Evolutionary conservation across 2,329 filamentous ascomycete species (phyloP).

Genomic region (Cryphonectria radicalis): DNA sequence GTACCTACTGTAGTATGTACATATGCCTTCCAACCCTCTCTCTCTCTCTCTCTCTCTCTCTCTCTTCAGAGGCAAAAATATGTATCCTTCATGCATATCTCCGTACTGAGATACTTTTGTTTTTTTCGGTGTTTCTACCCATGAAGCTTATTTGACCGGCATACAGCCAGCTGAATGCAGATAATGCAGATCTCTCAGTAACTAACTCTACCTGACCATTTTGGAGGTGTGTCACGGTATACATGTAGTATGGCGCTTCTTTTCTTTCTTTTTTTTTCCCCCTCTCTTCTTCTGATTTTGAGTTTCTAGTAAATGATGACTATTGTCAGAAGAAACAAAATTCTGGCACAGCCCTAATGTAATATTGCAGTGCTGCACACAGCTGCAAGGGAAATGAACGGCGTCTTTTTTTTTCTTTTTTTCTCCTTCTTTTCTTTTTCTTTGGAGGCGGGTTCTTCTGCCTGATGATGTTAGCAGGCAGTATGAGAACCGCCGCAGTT

Average conservation of each 20-base stretch:
- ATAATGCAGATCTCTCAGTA: background rate
- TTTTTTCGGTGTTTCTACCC: background rate
- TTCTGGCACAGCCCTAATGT: background rate
- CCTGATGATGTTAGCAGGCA: background rate
- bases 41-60: background rate
- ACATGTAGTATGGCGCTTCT: background rate
- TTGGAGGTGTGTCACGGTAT: background rate
- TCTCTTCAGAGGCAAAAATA: background rate
- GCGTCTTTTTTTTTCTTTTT: background rate
- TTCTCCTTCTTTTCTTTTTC: background rate
- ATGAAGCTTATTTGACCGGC: background rate
- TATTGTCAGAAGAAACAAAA: background rate
- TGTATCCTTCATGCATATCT: background rate
- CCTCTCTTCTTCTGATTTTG: no score
- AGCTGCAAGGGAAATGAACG: background rate
- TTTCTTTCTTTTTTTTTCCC: background rate
- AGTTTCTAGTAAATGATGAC: background rate
- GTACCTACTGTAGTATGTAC: no score
- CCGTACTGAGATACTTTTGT: background rate
- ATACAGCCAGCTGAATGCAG: constrained; percentile 1
- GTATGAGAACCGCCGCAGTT: background rate
- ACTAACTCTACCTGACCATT: background rate
- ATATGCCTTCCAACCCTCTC: no score
- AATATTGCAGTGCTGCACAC: background rate
- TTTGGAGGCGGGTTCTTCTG: background rate